These are phyloP conservation scores for Rhizophora apiculata DNA, from an alignment of 345 rosid species.

Conservation along the genomic window DNA sequence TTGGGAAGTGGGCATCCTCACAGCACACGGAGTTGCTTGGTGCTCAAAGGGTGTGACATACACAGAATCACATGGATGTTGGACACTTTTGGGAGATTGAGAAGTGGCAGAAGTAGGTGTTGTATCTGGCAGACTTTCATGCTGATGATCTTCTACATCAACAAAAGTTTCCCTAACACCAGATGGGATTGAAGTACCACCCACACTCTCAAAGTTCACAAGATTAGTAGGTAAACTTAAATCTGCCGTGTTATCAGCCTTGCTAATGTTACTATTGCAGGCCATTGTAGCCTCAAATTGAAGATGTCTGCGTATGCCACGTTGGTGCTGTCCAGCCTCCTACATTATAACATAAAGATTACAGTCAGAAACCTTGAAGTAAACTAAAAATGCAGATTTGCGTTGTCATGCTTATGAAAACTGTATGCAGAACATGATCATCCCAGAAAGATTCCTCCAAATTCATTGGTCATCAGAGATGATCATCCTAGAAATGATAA, in stretches of 20 bases:
- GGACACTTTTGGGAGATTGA: conserved; percentile 9
- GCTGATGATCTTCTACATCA: neutral
- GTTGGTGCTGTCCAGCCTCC: conserved; percentile 23
- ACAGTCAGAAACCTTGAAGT: neutral
- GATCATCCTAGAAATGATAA: too few relatives aligned
- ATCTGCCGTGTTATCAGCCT: conserved; percentile 5
- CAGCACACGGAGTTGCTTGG: conserved; percentile 16
- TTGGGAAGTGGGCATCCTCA: conserved; percentile 15
- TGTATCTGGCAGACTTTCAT: conserved; percentile 13
- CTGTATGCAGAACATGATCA: neutral
- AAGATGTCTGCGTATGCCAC: conserved; percentile 34
- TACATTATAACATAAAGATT: conserved; percentile 5
- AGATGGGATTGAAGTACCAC: conserved; percentile 7
- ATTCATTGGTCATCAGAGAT: neutral
- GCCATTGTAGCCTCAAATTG: conserved; percentile 27
- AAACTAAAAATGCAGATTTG: neutral
- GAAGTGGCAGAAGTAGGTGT: conserved; percentile 8
- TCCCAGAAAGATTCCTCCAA: too few relatives aligned
- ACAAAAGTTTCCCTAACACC: conserved; percentile 4
- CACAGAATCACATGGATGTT: conserved; percentile 12
- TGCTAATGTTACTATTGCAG: neutral
- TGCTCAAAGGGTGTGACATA: conserved; percentile 14
- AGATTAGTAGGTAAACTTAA: conserved; percentile 3
- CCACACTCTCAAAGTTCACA: neutral
- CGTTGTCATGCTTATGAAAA: neutral